Evolutionary conservation across 129 eudicot genomes (phyloP).

Genomic region (Flaveria sonorensis): DNA sequence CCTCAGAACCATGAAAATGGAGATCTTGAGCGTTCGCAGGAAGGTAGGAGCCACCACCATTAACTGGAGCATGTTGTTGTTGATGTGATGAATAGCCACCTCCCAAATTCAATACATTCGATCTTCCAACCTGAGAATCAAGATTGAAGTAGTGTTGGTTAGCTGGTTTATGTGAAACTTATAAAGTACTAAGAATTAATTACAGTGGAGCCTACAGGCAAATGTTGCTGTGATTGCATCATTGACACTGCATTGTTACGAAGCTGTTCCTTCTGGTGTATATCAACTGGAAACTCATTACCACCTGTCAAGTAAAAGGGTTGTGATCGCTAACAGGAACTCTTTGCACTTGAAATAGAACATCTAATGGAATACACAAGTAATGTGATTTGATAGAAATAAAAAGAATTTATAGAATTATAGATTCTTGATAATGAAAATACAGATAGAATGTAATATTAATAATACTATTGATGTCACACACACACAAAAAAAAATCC

Average conservation of each 20-base stretch:
- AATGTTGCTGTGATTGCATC: constrained; percentile 74
- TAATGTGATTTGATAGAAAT: constrained; percentile 19
- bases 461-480: not conserved
- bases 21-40: constrained; percentile 68
- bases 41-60: constrained; percentile 62
- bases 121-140: constrained; percentile 73
- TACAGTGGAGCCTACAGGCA: constrained; percentile 52
- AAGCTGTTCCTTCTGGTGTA: constrained; percentile 80
- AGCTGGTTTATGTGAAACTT: constrained; percentile 17
- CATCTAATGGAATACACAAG: not conserved
- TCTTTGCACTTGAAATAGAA: constrained; percentile 4
- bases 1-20: constrained; percentile 78
- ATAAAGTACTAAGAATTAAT: not conserved
- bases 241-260: constrained; percentile 61
- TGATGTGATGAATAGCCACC: constrained; percentile 74
- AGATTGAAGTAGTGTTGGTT: constrained; percentile 7
- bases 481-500: not conserved
- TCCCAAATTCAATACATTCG: constrained; percentile 69
- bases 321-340: constrained; percentile 4
- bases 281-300: constrained; percentile 55
- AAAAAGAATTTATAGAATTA: not conserved
- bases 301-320: constrained; percentile 48
- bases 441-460: not conserved
- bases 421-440: not conserved
- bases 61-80: constrained; percentile 69